Evolutionary conservation across 2,329 filamentous ascomycete genomes (phyloP).

Genomic region (Zymoseptoria passerinii): DNA sequence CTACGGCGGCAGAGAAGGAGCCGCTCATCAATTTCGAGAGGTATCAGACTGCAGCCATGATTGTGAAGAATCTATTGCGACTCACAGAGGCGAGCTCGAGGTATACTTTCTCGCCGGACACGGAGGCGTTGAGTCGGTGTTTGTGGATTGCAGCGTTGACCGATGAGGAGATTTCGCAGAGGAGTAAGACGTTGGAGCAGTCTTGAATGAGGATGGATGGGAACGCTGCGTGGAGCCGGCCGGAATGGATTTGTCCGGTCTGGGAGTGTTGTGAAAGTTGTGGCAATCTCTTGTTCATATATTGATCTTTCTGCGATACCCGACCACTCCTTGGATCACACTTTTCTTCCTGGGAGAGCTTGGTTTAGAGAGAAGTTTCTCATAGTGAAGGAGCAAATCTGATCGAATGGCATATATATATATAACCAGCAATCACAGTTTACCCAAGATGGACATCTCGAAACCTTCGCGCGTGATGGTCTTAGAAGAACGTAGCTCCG

Average conservation of each 20-base stretch:
- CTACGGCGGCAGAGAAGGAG: constrained; percentile 41
- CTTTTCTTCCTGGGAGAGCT: neutral
- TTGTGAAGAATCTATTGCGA: constrained; percentile 70
- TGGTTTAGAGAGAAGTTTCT: neutral
- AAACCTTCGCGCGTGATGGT: too few species aligned
- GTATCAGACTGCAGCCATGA: constrained; percentile 64
- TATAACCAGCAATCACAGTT: neutral
- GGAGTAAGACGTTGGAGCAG: constrained; percentile 24
- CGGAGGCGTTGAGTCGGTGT: constrained; percentile 69
- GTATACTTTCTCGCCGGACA: constrained; percentile 65
- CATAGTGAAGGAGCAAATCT: neutral
- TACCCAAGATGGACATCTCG: neutral
- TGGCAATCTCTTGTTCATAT: too few species aligned
- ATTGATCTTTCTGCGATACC: neutral
- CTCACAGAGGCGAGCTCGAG: constrained; percentile 70
- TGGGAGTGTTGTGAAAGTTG: too few species aligned
- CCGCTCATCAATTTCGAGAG: constrained; percentile 77
- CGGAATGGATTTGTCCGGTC: too few species aligned
- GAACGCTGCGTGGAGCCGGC: too few species aligned
- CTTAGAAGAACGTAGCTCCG: too few species aligned
- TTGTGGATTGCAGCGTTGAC: constrained; percentile 74
- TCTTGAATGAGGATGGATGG: neutral
- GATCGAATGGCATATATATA: neutral
- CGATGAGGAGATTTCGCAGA: constrained; percentile 59
- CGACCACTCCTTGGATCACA: neutral